A percentile compares a stretch with the other conserved stretches of the same genome.
These are phyloP conservation scores for Aureobasidium sp. DNA, from an alignment of 2,329 filamentous ascomycete species.

Conservation along the genomic window DNA sequence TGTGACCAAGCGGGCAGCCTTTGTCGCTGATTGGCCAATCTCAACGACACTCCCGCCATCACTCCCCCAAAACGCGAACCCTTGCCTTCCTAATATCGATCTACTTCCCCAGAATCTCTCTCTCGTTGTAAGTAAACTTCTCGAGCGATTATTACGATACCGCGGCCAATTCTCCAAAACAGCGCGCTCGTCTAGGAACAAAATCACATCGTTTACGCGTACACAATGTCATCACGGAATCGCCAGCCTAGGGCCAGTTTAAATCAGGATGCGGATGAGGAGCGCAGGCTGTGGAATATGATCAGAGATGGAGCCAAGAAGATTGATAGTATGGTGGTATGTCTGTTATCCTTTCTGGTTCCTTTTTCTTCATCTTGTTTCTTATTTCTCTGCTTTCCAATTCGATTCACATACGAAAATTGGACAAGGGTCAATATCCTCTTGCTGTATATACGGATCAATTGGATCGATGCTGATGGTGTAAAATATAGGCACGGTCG, in stretches of 20 bases:
- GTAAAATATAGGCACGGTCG: conserved; percentile 19
- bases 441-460: not conserved
- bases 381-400: not conserved
- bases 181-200: too few species aligned
- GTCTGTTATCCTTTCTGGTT: conserved; percentile 17
- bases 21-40: not conserved
- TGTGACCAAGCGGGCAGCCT: not conserved
- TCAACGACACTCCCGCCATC: not conserved
- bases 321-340: conserved; percentile 42
- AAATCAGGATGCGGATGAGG: conserved; percentile 45
- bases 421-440: not conserved
- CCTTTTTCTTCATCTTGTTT: not conserved
- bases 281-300: conserved; percentile 43
- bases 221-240: conserved; percentile 40
- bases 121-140: too few species aligned
- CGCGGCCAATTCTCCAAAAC: too few species aligned
- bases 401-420: too few species aligned
- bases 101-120: not conserved
- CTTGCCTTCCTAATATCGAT: not conserved
- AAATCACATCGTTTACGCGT: not conserved
- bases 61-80: not conserved
- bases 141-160: too few species aligned
- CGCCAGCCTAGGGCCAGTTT: conserved; percentile 36
- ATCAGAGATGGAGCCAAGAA: conserved; percentile 40
- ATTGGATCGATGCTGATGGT: not conserved